These are phyloP conservation scores for Gossypium turneri DNA, from an alignment of 345 rosid species.

Conservation along the genomic window DNA sequence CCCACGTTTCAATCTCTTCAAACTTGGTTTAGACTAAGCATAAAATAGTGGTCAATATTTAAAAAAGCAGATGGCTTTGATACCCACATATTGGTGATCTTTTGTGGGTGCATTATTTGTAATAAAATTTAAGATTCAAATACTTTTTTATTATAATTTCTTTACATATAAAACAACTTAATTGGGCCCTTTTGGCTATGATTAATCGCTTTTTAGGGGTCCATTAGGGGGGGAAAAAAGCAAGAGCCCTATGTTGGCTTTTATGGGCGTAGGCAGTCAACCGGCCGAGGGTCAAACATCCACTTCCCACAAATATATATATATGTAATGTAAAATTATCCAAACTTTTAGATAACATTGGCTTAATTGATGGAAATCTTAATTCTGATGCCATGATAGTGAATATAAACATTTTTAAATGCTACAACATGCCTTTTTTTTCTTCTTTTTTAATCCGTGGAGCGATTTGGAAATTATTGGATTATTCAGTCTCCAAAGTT, in stretches of 20 bases:
- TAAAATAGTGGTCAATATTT: neutral
- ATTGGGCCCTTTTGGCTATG: neutral
- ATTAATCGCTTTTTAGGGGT: slow-evolving; percentile 13
- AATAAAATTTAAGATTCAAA: too few relatives aligned
- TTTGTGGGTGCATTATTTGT: too few relatives aligned
- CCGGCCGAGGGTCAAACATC: slow-evolving; percentile 3
- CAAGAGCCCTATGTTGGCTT: neutral
- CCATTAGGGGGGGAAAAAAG: neutral
- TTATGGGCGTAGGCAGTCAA: slow-evolving; percentile 1
- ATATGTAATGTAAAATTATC: neutral
- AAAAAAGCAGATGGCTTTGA: neutral
- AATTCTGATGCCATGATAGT: neutral
- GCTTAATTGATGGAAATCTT: neutral
- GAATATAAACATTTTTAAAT: neutral
- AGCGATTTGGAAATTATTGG: neutral
- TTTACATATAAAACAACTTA: too few relatives aligned
- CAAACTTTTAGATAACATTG: neutral
- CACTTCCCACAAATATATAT: neutral
- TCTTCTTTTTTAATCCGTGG: neutral
- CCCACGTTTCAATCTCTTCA: neutral
- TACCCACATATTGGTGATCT: too few relatives aligned
- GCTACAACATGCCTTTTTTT: too few relatives aligned
- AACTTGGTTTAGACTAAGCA: neutral
- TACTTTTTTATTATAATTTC: too few relatives aligned
- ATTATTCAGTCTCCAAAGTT: neutral